Conservation (phyloP, 257 asterid genomes). For the Primulina huaijiensis region DNA sequence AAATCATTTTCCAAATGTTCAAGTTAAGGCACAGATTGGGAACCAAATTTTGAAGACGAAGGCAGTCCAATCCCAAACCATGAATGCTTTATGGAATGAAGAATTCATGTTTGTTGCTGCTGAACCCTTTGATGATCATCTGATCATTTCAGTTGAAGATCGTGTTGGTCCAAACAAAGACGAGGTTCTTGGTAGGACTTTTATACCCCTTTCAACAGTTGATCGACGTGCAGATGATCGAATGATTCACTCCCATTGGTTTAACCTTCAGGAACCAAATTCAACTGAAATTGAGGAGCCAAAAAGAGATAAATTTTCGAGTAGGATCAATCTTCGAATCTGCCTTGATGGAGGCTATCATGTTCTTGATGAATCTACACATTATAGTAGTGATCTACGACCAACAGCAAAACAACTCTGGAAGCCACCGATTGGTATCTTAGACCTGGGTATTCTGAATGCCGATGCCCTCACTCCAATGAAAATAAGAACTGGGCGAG, state of each 20-base stretch:
- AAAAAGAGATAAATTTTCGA: constrained; percentile 66
- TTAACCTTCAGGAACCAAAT: constrained; percentile 49
- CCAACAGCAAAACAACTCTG: constrained; percentile 88
- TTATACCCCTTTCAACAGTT: constrained; percentile 57
- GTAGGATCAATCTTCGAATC: constrained; percentile 68
- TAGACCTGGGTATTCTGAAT: constrained; percentile 72
- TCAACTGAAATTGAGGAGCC: constrained; percentile 52
- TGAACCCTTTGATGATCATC: constrained; percentile 85
- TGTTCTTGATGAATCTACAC: constrained; percentile 85
- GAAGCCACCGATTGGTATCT: constrained; percentile 79
- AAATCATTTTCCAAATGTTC: constrained; percentile 53
- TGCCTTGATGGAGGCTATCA: constrained; percentile 96
- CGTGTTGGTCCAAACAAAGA: constrained; percentile 67
- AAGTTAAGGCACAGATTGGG: constrained; percentile 73
- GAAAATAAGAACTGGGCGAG: constrained; percentile 69
- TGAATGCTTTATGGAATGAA: constrained; percentile 71
- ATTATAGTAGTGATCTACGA: constrained; percentile 81
- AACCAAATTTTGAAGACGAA: constrained; percentile 66
- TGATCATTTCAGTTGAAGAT: constrained; percentile 67
- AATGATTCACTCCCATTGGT: constrained; percentile 63
- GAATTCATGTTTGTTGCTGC: constrained; percentile 90
- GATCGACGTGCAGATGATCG: constrained; percentile 73
- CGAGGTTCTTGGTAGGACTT: constrained; percentile 59
- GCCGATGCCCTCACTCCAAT: constrained; percentile 71
- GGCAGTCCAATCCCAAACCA: constrained; percentile 47